Base-by-base conservation (phyloP, 2,329 filamentous ascomycete species). In the Sporothrix pseudoabietina region DNA sequence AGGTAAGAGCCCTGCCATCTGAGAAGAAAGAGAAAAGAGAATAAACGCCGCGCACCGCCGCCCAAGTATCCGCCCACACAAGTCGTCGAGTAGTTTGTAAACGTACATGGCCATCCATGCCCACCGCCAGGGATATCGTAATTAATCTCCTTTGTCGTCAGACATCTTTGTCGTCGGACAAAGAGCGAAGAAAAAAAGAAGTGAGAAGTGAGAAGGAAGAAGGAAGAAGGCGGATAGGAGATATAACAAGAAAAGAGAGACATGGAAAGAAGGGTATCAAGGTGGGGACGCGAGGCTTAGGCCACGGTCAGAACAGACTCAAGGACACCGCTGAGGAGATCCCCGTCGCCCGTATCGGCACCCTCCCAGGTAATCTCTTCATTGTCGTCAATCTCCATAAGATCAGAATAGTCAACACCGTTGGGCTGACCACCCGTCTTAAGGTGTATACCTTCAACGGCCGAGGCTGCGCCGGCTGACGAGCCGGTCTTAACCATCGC, bases 311-410 rank as follows among this genome's bases (percentile, higher is more conserved):
- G 80, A 74, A 86, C 86, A 3, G 86, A 87, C 74, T 89, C 88
- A 69, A 91, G 82, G 19, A 91, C 83, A 55, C 80, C 82, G 76
- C 91, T 86, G 35, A 91, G 82, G 72, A 84, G 81, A 66, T 84
- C 82, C 77, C 84, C 83, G 75, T 90, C 88, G 41, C 83, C 80
- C 2, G 77, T 76, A 66, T 87, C 86, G 54, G 86, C 86, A 2
- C 90, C 90, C 66, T 90, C 89, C 90, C 90, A 92, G 76, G 84
- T 84, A n/a, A 83, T 26, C 79, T 81, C 81, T 76, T 90, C 88
- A 22, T 79, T 80, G 78, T 91, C 88, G 61, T 69, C 66, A 30
- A 89, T 81, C 9, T 90, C 88, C 87, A 89, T 90, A n/a, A 83
- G 79, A 72, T 90, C 87, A 1, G 81, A 78, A 71, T 85, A 80